Percentiles rank a stretch among this genome's conserved stretches.
These are phyloP conservation scores for Zygosaccharomyces sapae DNA, from an alignment of 1,139 yeast species.

Conservation along the genomic window DNA sequence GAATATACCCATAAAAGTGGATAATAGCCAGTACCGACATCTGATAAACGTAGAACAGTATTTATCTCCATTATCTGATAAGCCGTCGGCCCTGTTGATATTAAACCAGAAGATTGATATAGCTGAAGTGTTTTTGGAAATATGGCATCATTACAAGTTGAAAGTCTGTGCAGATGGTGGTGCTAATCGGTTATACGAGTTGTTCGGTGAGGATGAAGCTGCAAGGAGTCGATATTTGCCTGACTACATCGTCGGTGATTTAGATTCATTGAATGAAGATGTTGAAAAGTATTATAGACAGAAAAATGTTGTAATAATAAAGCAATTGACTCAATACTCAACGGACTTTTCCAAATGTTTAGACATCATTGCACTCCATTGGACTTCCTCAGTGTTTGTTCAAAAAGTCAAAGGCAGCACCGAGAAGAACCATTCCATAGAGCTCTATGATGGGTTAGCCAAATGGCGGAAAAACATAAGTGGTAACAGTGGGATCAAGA, in stretches of 20 bases:
- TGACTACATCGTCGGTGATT: constrained; percentile 74
- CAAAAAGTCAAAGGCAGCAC: constrained; percentile 16
- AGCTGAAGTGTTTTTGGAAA: constrained; percentile 36
- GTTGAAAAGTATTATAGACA: constrained; percentile 49
- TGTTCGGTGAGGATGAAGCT: constrained; percentile 35
- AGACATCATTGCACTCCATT: constrained; percentile 39
- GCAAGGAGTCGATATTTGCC: constrained; percentile 48
- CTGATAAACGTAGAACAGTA: constrained; percentile 12
- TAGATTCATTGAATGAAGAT: constrained; percentile 62
- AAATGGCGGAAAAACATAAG: constrained; percentile 27
- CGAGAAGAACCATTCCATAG: constrained; percentile 27
- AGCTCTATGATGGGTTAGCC: constrained; percentile 44
- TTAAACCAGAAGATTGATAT: constrained; percentile 32
- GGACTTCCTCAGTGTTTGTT: constrained; percentile 33
- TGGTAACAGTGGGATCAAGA: constrained; percentile 9
- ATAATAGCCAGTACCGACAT: constrained; percentile 6
- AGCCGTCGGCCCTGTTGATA: constrained; percentile 27
- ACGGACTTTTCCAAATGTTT: constrained; percentile 77
- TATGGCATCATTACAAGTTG: constrained; percentile 57
- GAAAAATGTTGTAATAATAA: constrained; percentile 48
- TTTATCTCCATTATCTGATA: constrained; percentile 8
- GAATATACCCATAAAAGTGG: constrained; percentile 10
- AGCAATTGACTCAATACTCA: constrained; percentile 67
- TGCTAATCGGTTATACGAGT: constrained; percentile 62
- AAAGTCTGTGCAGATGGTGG: constrained; percentile 93